A percentile compares a stretch with the other conserved stretches of the same genome.
Evolutionary conservation across 805 yeast species (phyloP).

Genomic region (Pichia sporocuriosa): DNA sequence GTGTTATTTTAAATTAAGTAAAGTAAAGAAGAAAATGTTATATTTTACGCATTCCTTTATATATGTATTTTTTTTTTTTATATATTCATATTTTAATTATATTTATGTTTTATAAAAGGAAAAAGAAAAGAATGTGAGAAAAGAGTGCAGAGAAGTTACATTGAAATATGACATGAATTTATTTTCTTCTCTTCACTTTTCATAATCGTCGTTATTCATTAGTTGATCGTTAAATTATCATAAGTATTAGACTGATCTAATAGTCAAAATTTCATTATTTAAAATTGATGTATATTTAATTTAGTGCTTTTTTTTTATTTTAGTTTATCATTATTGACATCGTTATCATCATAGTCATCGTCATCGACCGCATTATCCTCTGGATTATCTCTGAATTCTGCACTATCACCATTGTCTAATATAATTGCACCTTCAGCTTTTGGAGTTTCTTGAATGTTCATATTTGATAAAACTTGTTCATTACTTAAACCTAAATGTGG

Average conservation of each 20-base stretch:
- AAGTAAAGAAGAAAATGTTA: too few relatives aligned
- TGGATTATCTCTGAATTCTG: slow-evolving; percentile 32
- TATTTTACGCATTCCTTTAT: too few relatives aligned
- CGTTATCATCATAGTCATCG: slow-evolving; percentile 2
- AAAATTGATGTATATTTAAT: too few relatives aligned
- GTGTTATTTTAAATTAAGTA: too few relatives aligned
- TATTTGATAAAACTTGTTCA: slow-evolving; percentile 12
- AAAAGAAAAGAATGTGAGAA: too few relatives aligned
- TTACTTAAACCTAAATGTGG: slow-evolving; percentile 11
- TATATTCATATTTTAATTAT: background rate
- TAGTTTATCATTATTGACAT: slow-evolving; percentile 1
- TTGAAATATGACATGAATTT: too few relatives aligned
- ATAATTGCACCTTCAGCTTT: slow-evolving; percentile 26
- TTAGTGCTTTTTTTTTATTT: background rate
- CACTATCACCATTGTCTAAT: slow-evolving; percentile 36
- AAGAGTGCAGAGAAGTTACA: too few relatives aligned
- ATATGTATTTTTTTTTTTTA: background rate
- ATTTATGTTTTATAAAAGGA: too few relatives aligned
- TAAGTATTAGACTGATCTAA: too few relatives aligned
- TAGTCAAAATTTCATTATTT: too few relatives aligned
- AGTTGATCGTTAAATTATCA: too few relatives aligned
- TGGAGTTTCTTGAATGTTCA: slow-evolving; percentile 17
- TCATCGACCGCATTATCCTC: slow-evolving; percentile 16
- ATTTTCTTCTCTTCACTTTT: background rate
- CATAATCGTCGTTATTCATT: slow-evolving; percentile 1